A percentile compares a stretch with the other conserved stretches of the same genome.
phyloP scores from a whole-genome alignment of 495 filamentous ascomycete genomes.

The Aspergillus heteromorphus region DNA sequence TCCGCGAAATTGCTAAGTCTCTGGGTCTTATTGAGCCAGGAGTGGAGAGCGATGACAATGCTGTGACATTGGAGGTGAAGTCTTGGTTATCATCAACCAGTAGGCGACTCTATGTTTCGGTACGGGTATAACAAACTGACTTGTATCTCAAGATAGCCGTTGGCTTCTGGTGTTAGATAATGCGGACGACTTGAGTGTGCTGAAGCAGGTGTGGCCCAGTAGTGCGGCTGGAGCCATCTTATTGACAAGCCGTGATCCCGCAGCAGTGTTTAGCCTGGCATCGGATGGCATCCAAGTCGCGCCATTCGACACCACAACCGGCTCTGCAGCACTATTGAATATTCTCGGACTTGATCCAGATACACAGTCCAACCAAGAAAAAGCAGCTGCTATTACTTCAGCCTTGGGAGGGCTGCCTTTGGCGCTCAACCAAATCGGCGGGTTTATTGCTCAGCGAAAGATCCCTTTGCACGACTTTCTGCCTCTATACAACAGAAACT shows the following conservation, averaged over 20 bases:
- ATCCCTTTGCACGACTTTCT: conserved; percentile 13
- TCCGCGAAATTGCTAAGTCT: conserved; percentile 17
- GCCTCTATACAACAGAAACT: conserved; percentile 21
- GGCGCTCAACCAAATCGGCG: conserved; percentile 22
- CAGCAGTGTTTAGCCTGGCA: conserved; percentile 1
- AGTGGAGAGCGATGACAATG: conserved; percentile 15
- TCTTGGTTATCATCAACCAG: conserved; percentile 13
- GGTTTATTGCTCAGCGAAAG: conserved; percentile 10
- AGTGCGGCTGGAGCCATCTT: not conserved
- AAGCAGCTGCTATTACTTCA: conserved; percentile 9
- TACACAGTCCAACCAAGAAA: not conserved
- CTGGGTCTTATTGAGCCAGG: conserved; percentile 15
- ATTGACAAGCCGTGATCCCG: conserved; percentile 2
- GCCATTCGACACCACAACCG: not conserved
- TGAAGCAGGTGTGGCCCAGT: conserved; percentile 1
- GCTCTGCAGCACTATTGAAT: conserved; percentile 10
- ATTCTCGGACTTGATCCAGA: not conserved
- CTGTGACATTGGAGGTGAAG: conserved; percentile 16
- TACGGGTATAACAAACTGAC: not conserved
- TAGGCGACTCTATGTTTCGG: not conserved
- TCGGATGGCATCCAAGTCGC: not conserved
- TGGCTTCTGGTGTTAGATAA: conserved; percentile 6
- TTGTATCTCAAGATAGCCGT: not conserved
- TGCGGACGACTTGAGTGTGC: not conserved
- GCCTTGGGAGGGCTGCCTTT: conserved; percentile 21